Evolutionary conservation across 352 stramenopile genomes (phyloP).

Genomic region (Globisporangium abappressorium): DNA sequence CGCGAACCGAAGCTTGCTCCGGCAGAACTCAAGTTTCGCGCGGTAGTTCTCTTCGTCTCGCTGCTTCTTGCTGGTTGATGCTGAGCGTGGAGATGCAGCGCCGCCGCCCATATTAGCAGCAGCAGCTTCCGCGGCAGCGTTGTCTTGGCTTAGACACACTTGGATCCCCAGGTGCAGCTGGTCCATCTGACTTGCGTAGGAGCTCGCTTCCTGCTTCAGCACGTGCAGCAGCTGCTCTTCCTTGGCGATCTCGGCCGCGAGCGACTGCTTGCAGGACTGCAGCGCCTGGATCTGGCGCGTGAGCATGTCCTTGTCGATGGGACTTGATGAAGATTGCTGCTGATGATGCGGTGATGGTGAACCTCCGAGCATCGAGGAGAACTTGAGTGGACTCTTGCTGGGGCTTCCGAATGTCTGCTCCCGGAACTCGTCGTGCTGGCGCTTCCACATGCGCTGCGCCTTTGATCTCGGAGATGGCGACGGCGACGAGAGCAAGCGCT

Average conservation of each 20-base stretch:
- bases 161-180: constrained; percentile 49
- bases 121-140: background rate
- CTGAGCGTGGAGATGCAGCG: constrained; percentile 4
- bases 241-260: constrained; percentile 55
- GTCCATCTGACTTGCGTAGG: constrained; percentile 54
- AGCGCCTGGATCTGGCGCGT: constrained; percentile 53
- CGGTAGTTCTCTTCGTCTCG: constrained; percentile 43
- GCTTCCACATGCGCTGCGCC: constrained; percentile 22
- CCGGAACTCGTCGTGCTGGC: constrained; percentile 25
- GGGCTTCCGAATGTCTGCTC: constrained; percentile 18
- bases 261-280: constrained; percentile 64
- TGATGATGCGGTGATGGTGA: background rate
- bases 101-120: background rate
- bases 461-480: constrained; percentile 19
- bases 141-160: constrained; percentile 31
- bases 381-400: constrained; percentile 10
- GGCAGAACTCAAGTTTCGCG: constrained; percentile 52
- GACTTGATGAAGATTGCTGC: constrained; percentile 2
- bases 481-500: constrained; percentile 17
- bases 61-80: constrained; percentile 19
- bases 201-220: constrained; percentile 43
- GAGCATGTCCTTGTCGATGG: constrained; percentile 43
- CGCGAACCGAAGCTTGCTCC: constrained; percentile 52
- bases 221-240: constrained; percentile 63
- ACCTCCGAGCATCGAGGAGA: background rate